Percentiles rank a stretch among this genome's conserved stretches.
phyloP scores from a whole-genome alignment of 2,329 filamentous ascomycete genomes.

The Xylariaceae sp. region DNA sequence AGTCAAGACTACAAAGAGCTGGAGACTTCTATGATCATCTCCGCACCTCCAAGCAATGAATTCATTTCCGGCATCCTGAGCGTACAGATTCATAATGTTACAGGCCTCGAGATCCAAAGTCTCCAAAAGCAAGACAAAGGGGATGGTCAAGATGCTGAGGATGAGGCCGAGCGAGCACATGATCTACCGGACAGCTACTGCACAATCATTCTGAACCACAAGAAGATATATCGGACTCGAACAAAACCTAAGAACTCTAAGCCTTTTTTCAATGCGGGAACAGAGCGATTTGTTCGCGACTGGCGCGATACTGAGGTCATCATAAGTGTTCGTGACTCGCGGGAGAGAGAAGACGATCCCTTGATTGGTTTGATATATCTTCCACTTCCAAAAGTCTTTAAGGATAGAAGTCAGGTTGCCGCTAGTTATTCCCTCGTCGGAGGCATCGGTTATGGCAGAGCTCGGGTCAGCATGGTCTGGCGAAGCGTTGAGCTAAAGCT shows the following conservation, averaged over 20 bases:
- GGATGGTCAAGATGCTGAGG: constrained; percentile 45
- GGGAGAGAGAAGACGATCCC: constrained; percentile 66
- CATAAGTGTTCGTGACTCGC: constrained; percentile 62
- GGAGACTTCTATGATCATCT: constrained; percentile 63
- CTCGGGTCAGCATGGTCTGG: constrained; percentile 69
- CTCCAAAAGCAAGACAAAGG: constrained; percentile 52
- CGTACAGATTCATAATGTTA: constrained; percentile 70
- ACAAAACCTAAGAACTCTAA: constrained; percentile 76
- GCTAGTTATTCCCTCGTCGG: constrained; percentile 64
- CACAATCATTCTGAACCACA: constrained; percentile 69
- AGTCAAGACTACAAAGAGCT: constrained; percentile 59
- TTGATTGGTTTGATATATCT: constrained; percentile 68
- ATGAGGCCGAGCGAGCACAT: constrained; percentile 58
- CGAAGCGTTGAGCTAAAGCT: constrained; percentile 62
- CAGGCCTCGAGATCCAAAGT: constrained; percentile 59
- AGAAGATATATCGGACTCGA: constrained; percentile 64
- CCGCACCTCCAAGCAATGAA: constrained; percentile 58
- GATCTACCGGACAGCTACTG: constrained; percentile 68
- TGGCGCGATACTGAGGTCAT: constrained; percentile 65
- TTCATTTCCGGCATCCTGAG: constrained; percentile 65
- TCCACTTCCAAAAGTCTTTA: constrained; percentile 58
- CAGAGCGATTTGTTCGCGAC: constrained; percentile 67
- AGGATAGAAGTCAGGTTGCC: constrained; percentile 60
- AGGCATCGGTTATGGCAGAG: constrained; percentile 67
- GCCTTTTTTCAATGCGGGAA: constrained; percentile 75